Conservation (phyloP, 441 rosid species). For the Manihot esculenta region DNA sequence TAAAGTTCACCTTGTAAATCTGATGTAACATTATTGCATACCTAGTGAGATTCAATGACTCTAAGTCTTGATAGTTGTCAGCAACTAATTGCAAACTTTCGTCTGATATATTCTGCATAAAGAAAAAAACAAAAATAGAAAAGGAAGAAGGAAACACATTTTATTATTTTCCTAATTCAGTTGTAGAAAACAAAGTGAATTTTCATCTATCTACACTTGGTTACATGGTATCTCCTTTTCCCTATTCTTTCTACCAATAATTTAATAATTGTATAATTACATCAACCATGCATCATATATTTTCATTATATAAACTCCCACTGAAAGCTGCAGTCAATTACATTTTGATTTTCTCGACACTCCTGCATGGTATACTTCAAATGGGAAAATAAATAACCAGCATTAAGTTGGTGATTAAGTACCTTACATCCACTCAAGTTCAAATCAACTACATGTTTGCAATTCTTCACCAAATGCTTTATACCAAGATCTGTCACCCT, state of each 20-base stretch:
- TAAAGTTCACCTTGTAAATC: neutral
- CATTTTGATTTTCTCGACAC: neutral
- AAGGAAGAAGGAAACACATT: neutral
- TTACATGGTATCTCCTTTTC: neutral
- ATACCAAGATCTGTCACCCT: conserved; percentile 72
- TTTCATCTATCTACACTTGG: conserved; percentile 2
- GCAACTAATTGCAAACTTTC: conserved; percentile 69
- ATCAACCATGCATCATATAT: neutral
- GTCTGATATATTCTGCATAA: conserved; percentile 64
- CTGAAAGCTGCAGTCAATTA: neutral
- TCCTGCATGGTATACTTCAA: neutral
- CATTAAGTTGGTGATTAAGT: conserved; percentile 18
- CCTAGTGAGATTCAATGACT: conserved; percentile 76
- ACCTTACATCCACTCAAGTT: conserved; percentile 96
- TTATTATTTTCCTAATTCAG: neutral
- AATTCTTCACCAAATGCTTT: conserved; percentile 63
- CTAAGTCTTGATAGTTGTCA: conserved; percentile 60
- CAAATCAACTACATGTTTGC: conserved; percentile 62
- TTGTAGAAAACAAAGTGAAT: neutral
- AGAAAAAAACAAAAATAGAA: conserved; percentile 15
- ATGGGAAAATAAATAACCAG: neutral
- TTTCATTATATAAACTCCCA: neutral
- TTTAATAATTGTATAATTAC: neutral
- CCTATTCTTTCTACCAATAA: neutral
- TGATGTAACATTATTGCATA: conserved; percentile 26